Evolutionary conservation across 2,329 filamentous ascomycete genomes (phyloP).

Genomic region (Ceratocystis diversiconidia): DNA sequence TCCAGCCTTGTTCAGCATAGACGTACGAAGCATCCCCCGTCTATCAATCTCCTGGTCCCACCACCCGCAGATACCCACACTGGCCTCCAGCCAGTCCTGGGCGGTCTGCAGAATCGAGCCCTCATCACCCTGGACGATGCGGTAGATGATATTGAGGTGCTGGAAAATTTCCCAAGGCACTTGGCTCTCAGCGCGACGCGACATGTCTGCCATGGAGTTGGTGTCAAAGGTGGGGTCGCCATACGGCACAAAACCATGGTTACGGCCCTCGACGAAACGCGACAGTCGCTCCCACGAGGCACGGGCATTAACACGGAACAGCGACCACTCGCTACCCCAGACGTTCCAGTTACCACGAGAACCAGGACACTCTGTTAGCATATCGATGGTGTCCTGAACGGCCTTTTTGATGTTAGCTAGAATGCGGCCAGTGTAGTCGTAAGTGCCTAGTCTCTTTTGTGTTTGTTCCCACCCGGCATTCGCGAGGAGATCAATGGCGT

Average conservation of each 20-base stretch:
- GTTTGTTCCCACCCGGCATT: constrained; percentile 69
- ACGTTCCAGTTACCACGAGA: constrained; percentile 66
- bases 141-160: constrained; percentile 66
- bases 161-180: constrained; percentile 87
- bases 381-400: constrained; percentile 49
- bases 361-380: constrained; percentile 62
- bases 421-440: constrained; percentile 59
- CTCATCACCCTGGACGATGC: constrained; percentile 61
- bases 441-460: constrained; percentile 48
- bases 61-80: constrained; percentile 72
- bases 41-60: constrained; percentile 84
- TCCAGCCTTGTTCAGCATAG: constrained; percentile 19
- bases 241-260: constrained; percentile 24
- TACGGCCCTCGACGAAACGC: constrained; percentile 59
- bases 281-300: constrained; percentile 57
- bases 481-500: constrained; percentile 53
- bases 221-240: constrained; percentile 29
- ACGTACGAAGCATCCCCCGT: constrained; percentile 29
- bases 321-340: constrained; percentile 63
- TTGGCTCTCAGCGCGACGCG: constrained; percentile 67
- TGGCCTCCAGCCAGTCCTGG: constrained; percentile 87
- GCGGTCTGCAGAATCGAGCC: constrained; percentile 62
- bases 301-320: constrained; percentile 65
- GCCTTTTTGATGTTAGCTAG: constrained; percentile 66
- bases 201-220: constrained; percentile 45